Conservation (phyloP, 768 basidiomycete species). For the Exidia glandulosa region DNA sequence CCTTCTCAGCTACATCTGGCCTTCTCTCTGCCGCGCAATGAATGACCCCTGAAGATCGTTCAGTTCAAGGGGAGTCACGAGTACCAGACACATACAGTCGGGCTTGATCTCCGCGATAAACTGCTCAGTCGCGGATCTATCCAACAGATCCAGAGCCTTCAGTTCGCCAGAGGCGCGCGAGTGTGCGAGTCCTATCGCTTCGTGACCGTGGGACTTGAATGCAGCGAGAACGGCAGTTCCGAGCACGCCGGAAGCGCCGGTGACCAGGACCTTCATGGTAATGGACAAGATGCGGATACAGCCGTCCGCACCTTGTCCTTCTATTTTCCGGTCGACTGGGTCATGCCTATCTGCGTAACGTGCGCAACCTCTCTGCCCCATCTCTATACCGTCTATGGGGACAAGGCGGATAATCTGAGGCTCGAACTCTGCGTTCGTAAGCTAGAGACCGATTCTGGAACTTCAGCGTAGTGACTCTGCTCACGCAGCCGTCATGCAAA, state of each 20-base stretch:
- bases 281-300: not conserved
- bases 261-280: not conserved
- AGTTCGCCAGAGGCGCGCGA: slow-evolving; percentile 48
- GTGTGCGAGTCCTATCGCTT: slow-evolving; percentile 62
- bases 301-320: not conserved
- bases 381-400: slow-evolving; percentile 76
- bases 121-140: slow-evolving; percentile 39
- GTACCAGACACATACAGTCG: slow-evolving; percentile 40
- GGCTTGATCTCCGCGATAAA: slow-evolving; percentile 52
- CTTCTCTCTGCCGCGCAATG: slow-evolving; percentile 93
- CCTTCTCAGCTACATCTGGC: slow-evolving; percentile 88
- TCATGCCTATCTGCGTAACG: slow-evolving; percentile 72
- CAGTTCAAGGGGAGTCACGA: not conserved
- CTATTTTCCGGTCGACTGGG: not conserved
- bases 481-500: slow-evolving; percentile 29
- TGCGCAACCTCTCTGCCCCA: slow-evolving; percentile 56
- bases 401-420: slow-evolving; percentile 64
- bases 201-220: slow-evolving; percentile 35
- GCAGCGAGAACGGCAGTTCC: slow-evolving; percentile 67
- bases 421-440: slow-evolving; percentile 83
- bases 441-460: slow-evolving; percentile 17
- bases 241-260: slow-evolving; percentile 88
- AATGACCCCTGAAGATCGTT: slow-evolving; percentile 47
- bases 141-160: slow-evolving; percentile 56
- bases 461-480: slow-evolving; percentile 19